These are phyloP conservation scores for Magnusiomyces clavatus DNA, from an alignment of 1,139 yeast genomes.

Conservation along the genomic window DNA sequence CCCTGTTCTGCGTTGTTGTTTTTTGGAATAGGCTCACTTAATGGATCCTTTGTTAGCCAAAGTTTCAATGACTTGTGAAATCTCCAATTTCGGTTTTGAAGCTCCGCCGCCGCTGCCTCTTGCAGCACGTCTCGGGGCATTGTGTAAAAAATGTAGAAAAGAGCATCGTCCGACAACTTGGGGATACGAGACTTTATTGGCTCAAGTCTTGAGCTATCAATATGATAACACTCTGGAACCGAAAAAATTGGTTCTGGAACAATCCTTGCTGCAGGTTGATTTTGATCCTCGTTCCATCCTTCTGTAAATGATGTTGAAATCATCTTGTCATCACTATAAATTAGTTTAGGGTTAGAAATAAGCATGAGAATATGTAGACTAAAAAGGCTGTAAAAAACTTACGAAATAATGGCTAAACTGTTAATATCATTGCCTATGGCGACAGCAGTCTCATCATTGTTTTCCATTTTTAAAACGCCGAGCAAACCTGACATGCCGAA, in stretches of 20 bases:
- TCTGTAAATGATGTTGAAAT: slow-evolving; percentile 71
- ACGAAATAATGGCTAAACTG: too few relatives aligned
- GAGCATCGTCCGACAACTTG: slow-evolving; percentile 81
- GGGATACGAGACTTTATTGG: slow-evolving; percentile 32
- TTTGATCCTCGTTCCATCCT: slow-evolving; percentile 89
- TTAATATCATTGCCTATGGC: slow-evolving; percentile 70
- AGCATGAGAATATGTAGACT: slow-evolving; percentile 41
- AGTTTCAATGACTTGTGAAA: slow-evolving; percentile 93
- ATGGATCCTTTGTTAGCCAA: slow-evolving; percentile 93
- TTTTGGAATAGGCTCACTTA: slow-evolving; percentile 66
- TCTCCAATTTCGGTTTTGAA: slow-evolving; percentile 87
- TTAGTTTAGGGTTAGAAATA: not conserved
- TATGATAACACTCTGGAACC: slow-evolving; percentile 51
- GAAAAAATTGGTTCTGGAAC: slow-evolving; percentile 56
- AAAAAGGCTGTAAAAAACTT: slow-evolving; percentile 43
- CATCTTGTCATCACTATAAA: slow-evolving; percentile 32
- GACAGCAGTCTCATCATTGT: slow-evolving; percentile 55
- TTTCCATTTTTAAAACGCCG: slow-evolving; percentile 62
- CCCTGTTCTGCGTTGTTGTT: slow-evolving; percentile 81
- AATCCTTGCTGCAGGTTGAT: not conserved
- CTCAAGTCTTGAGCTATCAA: slow-evolving; percentile 23
- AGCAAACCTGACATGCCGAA: slow-evolving; percentile 73
- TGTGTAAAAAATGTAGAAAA: slow-evolving; percentile 88
- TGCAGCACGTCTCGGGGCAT: slow-evolving; percentile 91
- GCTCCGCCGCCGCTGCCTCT: slow-evolving; percentile 87